Evolutionary conservation across 768 basidiomycete species (phyloP).

Genomic region (Amylocystis lapponica): DNA sequence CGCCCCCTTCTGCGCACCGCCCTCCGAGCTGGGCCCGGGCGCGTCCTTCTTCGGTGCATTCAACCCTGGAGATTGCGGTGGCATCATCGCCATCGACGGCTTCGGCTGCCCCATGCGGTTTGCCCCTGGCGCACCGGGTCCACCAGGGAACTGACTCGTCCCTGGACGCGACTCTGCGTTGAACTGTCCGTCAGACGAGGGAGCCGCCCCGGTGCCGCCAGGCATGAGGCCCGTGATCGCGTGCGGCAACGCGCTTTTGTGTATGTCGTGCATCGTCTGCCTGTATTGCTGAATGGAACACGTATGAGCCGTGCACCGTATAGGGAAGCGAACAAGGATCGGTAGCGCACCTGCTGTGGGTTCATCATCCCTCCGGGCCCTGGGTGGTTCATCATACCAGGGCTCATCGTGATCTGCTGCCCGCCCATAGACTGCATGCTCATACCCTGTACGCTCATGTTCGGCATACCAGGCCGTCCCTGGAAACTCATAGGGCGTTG

Average conservation of each 20-base stretch:
- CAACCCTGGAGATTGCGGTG: conserved; percentile 48
- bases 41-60: conserved; percentile 12
- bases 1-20: conserved; percentile 8
- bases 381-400: conserved; percentile 34
- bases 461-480: conserved; percentile 21
- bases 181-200: conserved; percentile 39
- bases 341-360: conserved; percentile 22
- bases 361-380: conserved; percentile 31
- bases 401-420: conserved; percentile 31
- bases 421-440: conserved; percentile 26
- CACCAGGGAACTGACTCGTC: conserved; percentile 25
- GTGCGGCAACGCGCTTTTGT: conserved; percentile 25
- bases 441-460: conserved; percentile 25
- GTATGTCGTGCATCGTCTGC: conserved; percentile 32
- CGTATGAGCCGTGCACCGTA: not conserved
- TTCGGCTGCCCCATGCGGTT: conserved; percentile 28
- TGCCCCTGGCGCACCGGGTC: conserved; percentile 27
- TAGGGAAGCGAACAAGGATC: not conserved
- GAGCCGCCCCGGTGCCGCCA: conserved; percentile 39
- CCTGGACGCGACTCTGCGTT: conserved; percentile 25
- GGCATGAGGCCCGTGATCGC: conserved; percentile 16
- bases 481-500: conserved; percentile 28
- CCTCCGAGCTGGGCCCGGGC: conserved; percentile 10
- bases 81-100: conserved; percentile 40
- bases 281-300: conserved; percentile 26